Base-by-base conservation (phyloP, 495 filamentous ascomycete genomes). In the Daldinia decipiens region DNA sequence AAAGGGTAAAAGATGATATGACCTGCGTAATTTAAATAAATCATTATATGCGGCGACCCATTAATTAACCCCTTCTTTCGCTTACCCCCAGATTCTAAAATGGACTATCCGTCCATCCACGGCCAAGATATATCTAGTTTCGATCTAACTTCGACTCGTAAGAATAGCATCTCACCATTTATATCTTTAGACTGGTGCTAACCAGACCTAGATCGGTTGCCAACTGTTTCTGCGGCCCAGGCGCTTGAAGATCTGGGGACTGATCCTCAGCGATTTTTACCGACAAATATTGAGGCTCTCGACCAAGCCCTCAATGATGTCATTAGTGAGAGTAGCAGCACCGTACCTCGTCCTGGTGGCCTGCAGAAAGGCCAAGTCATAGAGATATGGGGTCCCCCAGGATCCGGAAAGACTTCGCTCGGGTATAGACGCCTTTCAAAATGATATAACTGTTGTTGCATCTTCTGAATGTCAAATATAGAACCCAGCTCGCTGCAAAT, bases 331-430 rank as follows among this genome's bases (percentile, higher is more conserved):
- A 57, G 67, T 39, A 64, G 43, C 36, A 50, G 64, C 26, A 27
- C 24, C 5, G 67, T 21, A 13, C 59, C 55, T 66, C 68, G 73
- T 51, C 71, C 67, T 50, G 84, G 82, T 50, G 94, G 92, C 4
- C 78, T 97, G 27, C 82, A 86, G 59, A 87, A 89, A 38, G 93
- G 93, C 24, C 91, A 93, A 76, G 84, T 97, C n/a, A 90, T 90
- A 5, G 95, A 99, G 78, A 80, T 97, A 32, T 97, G 90, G 81
- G 95, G 95, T 0, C 94, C 95, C 15, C 92, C 93, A 9, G 95
- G 95, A 0, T 87, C 86, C 15, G 95, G 95, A 12, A 98, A 98
- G 80, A 96, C 95, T 0, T 81, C 90, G 5, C 80, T 99, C 69
- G 91, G 88, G 95, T 97, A 77, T 65, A 76, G 65, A 29, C 8